These are phyloP conservation scores for Fistulinella cinereoalba DNA, from an alignment of 1,284 basidiomycete genomes.

Conservation along the genomic window DNA sequence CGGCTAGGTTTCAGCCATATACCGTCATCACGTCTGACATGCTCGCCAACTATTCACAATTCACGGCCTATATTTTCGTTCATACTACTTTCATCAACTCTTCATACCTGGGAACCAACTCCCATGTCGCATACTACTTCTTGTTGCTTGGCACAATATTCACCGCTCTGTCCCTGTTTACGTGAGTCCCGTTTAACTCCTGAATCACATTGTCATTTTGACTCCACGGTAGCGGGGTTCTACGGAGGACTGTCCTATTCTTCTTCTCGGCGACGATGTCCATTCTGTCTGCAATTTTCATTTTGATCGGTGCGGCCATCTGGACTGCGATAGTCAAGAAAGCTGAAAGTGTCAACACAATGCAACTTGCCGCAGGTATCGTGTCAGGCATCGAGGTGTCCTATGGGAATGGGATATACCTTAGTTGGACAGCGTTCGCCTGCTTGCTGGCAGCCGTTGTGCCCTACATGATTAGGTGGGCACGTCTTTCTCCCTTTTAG, in stretches of 20 bases:
- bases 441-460: conserved; percentile 59
- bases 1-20: conserved; percentile 59
- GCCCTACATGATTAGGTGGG: conserved; percentile 71
- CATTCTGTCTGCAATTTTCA: conserved; percentile 55
- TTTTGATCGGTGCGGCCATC: conserved; percentile 67
- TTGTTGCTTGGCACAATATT: conserved; percentile 69
- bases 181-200: conserved; percentile 37
- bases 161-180: conserved; percentile 59
- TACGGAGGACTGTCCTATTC: conserved; percentile 64
- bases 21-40: conserved; percentile 63
- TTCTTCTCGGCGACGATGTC: conserved; percentile 63
- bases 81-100: conserved; percentile 59
- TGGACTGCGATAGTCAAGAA: conserved; percentile 76
- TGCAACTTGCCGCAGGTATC: conserved; percentile 43
- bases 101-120: conserved; percentile 57
- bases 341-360: conserved; percentile 54
- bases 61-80: conserved; percentile 55
- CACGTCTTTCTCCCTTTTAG: background rate
- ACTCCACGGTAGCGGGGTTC: conserved; percentile 51
- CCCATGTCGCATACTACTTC: conserved; percentile 72
- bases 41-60: conserved; percentile 54
- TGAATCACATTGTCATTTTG: conserved; percentile 8
- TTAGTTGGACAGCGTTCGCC: conserved; percentile 71
- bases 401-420: conserved; percentile 57
- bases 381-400: conserved; percentile 60